A percentile compares a stretch with the other conserved stretches of the same genome.
phyloP scores from a whole-genome alignment of 2,329 filamentous ascomycete genomes.

The Leptographium procerum region DNA sequence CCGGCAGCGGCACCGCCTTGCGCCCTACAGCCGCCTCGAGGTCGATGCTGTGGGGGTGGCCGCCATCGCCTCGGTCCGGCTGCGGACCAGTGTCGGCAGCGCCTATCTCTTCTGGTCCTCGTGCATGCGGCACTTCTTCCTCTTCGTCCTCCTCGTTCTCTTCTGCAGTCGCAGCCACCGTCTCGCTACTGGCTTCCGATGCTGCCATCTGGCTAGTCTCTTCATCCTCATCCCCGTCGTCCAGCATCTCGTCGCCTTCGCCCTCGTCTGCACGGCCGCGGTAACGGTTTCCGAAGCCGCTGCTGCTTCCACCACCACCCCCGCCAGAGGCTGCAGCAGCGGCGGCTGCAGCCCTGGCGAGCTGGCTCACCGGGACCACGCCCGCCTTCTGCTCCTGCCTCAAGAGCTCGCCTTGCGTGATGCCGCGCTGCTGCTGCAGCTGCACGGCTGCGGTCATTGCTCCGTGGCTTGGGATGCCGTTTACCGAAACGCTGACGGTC shows the following conservation, averaged over 20 bases:
- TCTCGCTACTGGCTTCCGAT: conserved; percentile 8
- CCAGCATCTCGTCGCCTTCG: conserved; percentile 3
- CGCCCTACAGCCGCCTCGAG: conserved; percentile 51
- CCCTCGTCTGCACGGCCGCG: conserved; percentile 2
- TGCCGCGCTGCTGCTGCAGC: conserved; percentile 30
- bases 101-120: conserved; percentile 76
- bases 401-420: conserved; percentile 75
- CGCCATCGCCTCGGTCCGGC: conserved; percentile 20
- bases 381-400: conserved; percentile 79
- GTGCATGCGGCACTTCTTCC: conserved; percentile 63
- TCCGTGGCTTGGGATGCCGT: conserved; percentile 49
- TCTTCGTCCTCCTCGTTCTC: conserved; percentile 21
- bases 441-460: conserved; percentile 16
- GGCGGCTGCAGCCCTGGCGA: conserved; percentile 33
- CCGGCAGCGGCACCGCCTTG: conserved; percentile 20
- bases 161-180: conserved; percentile 10
- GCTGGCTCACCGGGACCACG: conserved; percentile 58
- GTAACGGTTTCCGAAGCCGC: conserved; percentile 1
- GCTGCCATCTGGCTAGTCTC: conserved; percentile 13
- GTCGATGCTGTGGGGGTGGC: conserved; percentile 35
- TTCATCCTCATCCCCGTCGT: background rate
- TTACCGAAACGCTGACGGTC: conserved; percentile 66
- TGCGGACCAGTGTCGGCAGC: conserved; percentile 79
- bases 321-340: conserved; percentile 10
- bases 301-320: conserved; percentile 8